Evolutionary conservation across 495 filamentous ascomycete species (phyloP), one percentile per base, ranked within the genome.

Genomic region (Hypoxylon rickii): DNA sequence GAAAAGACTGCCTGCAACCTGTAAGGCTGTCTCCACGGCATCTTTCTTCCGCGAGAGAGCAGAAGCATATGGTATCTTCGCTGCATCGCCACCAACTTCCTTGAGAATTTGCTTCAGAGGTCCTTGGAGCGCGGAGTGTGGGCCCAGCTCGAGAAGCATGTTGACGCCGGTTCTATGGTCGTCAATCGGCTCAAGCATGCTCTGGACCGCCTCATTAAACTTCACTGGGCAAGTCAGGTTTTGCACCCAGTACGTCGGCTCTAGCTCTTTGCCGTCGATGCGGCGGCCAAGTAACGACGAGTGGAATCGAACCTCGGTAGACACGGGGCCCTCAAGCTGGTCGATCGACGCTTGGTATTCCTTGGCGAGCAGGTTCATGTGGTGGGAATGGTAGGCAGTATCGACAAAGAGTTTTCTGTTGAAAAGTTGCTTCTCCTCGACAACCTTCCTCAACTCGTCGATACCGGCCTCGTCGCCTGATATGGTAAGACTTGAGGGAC

Each of bases 61-160:
- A 40, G 73, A 64, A 43, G 79, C 56, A 57, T 79, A 79, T 0
- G 67, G 50, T 31, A 80, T 67, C 50, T 71, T 74, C 41, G 66
- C 61, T 11, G 73, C 69, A 17, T 68, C 51, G 1, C 64, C 51
- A 17, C 71, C 70, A 7, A 72, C 45, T 5, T 58, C 65, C 55
- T 81, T 75, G n/a, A 86, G 54, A 5, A 79, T 83, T 46, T 87
- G 79, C 55, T 78, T 79, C 18, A 86, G 61, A 1, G 86, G 84
- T 0, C 81, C 82, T 41, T 81, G 74, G 0, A 91, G 71, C 0
- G 86, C 82, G 6, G 76, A 69, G 52, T 89, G 86, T 15, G 88
- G 85, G 0, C 88, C 87, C 17, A 88, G 70, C 55, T 89, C 86
- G 13, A 89, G 43, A 3, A 88, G 59, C 57, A 78, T 69, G 36